Conservation (phyloP, 2,329 filamentous ascomycete species). For the Massarina eburnea region DNA sequence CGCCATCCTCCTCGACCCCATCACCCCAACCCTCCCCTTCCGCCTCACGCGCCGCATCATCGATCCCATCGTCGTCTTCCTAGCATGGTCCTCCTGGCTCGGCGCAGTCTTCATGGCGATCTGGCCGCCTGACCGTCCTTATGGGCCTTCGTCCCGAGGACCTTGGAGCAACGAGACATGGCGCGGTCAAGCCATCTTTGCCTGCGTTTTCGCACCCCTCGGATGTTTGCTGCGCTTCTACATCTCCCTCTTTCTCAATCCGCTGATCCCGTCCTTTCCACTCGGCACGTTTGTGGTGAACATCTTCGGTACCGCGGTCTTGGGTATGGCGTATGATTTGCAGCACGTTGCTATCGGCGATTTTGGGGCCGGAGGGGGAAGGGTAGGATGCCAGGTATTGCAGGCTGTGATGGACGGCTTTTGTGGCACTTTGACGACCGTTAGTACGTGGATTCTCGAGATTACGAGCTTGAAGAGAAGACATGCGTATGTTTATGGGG, state of each 20-base stretch:
- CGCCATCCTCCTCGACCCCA: constrained; percentile 61
- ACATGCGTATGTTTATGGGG: constrained; percentile 70
- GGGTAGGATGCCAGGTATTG: constrained; percentile 49
- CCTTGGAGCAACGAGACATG: constrained; percentile 58
- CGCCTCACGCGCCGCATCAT: constrained; percentile 59
- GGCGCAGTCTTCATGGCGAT: constrained; percentile 72
- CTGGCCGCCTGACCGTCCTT: constrained; percentile 63
- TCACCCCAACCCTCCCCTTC: constrained; percentile 64
- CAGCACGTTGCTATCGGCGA: constrained; percentile 62
- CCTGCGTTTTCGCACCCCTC: constrained; percentile 78
- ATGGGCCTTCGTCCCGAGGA: constrained; percentile 14
- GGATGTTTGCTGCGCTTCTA: constrained; percentile 79
- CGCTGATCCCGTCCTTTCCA: constrained; percentile 67
- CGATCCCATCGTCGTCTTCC: constrained; percentile 63
- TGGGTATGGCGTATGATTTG: constrained; percentile 78
- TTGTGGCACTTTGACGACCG: constrained; percentile 51
- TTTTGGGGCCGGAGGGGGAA: constrained; percentile 45
- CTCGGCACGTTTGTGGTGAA: constrained; percentile 86
- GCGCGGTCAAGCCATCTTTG: constrained; percentile 75
- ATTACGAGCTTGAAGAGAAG: constrained; percentile 43
- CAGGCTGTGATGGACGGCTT: constrained; percentile 53
- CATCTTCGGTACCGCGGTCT: constrained; percentile 70
- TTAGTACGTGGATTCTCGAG: constrained; percentile 53
- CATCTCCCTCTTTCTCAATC: constrained; percentile 70
- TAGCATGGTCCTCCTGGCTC: constrained; percentile 76